These are phyloP conservation scores for Nidula microcarpa DNA, from an alignment of 768 basidiomycete genomes.

Conservation along the genomic window DNA sequence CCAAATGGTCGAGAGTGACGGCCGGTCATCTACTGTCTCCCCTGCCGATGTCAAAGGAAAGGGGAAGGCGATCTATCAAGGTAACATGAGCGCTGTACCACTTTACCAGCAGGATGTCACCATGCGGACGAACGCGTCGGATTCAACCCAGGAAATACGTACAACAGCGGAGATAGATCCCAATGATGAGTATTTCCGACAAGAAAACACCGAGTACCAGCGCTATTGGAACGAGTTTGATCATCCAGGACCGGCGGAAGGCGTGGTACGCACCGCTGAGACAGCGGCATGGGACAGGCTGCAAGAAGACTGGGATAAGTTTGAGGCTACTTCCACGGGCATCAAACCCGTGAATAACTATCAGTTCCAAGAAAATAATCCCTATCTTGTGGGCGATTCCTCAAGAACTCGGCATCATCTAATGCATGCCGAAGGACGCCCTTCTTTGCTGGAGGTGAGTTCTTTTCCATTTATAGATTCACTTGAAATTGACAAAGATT, in stretches of 20 bases:
- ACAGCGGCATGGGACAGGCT: constrained; percentile 57
- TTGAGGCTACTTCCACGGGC: constrained; percentile 71
- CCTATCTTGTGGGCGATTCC: constrained; percentile 66
- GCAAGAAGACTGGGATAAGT: constrained; percentile 77
- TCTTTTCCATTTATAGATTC: background rate
- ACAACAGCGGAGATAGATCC: constrained; percentile 33
- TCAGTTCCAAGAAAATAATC: constrained; percentile 75
- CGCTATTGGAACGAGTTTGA: constrained; percentile 53
- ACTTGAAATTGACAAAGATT: constrained; percentile 4
- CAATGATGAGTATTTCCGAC: constrained; percentile 67
- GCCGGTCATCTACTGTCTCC: constrained; percentile 15
- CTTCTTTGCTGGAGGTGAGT: constrained; percentile 40
- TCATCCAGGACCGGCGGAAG: constrained; percentile 10
- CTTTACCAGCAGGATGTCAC: background rate
- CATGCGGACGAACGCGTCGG: background rate
- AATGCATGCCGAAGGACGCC: constrained; percentile 28
- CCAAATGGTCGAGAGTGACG: constrained; percentile 61
- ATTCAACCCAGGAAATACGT: background rate
- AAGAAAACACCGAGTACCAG: constrained; percentile 67
- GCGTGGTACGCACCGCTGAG: constrained; percentile 17
- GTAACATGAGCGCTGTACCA: background rate
- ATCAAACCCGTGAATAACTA: constrained; percentile 57
- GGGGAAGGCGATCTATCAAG: constrained; percentile 42
- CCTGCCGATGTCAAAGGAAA: constrained; percentile 63
- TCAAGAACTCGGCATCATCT: constrained; percentile 49